Percentiles rank a stretch among this genome's conserved stretches.
Conservation (phyloP, 2,329 filamentous ascomycete species). For the Nannizzia gypsea region DNA sequence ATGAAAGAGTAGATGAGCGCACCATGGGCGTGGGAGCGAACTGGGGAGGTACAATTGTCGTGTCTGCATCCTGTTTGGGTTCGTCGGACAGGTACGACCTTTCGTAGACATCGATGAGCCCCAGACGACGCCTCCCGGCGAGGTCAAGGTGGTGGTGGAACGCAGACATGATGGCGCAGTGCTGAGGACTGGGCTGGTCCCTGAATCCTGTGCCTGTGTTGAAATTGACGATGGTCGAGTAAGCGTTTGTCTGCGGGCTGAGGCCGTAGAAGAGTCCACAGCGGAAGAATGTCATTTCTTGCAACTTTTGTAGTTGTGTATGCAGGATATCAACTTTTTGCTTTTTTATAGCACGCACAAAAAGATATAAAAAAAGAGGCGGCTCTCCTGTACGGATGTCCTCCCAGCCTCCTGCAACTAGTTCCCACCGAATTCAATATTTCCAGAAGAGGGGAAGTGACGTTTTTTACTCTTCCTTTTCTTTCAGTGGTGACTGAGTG, state of each 20-base stretch:
- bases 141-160: background rate
- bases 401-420: background rate
- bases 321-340: background rate
- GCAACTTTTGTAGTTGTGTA: background rate
- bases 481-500: background rate
- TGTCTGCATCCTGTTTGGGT: background rate
- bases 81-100: background rate
- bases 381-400: background rate
- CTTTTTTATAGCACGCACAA: background rate
- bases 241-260: slow-evolving; percentile 1
- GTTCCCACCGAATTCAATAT: background rate
- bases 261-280: slow-evolving; percentile 1
- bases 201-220: background rate
- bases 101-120: background rate
- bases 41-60: background rate
- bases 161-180: slow-evolving; percentile 2
- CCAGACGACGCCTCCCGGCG: background rate
- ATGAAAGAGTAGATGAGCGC: background rate
- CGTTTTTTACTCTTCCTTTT: background rate
- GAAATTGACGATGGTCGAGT: slow-evolving; percentile 1
- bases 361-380: background rate
- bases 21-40: background rate
- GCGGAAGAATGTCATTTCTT: slow-evolving; percentile 2
- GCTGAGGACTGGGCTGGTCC: background rate
- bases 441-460: background rate